Percentiles rank a stretch among this genome's conserved stretches.
phyloP scores from a whole-genome alignment of 2,329 filamentous ascomycete species.

The Penicillium glabrum region DNA sequence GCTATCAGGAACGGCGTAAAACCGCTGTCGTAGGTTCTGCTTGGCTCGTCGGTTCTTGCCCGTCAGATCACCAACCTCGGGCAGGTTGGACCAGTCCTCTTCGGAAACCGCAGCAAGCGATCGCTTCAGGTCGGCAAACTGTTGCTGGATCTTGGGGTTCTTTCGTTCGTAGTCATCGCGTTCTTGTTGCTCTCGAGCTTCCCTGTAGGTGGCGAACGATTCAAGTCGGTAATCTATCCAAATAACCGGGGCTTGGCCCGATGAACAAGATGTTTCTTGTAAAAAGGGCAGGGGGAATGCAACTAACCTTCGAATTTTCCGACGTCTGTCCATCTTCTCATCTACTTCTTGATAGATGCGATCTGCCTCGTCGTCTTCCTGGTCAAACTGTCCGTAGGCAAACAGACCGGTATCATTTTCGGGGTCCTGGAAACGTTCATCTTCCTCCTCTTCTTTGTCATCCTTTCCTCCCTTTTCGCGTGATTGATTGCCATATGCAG shows the following conservation, averaged over 20 bases:
- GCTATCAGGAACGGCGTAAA: conserved; percentile 96
- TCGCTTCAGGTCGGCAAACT: conserved; percentile 94
- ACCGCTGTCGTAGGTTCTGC: conserved; percentile 77
- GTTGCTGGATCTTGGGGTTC: conserved; percentile 96
- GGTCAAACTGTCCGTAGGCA: conserved; percentile 91
- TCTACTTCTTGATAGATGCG: conserved; percentile 94
- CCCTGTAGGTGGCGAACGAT: conserved; percentile 66
- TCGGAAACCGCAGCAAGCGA: conserved; percentile 84
- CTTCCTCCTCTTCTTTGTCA: conserved; percentile 69
- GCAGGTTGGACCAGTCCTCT: conserved; percentile 93
- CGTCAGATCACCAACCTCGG: conserved; percentile 94
- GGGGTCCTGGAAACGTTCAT: conserved; percentile 87
- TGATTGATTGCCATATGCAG: conserved; percentile 67
- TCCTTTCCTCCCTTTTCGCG: conserved; percentile 64
- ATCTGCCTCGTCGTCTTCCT: conserved; percentile 97
- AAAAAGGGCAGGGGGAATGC: conserved; percentile 21
- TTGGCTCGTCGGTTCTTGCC: conserved; percentile 87
- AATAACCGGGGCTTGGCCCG: conserved; percentile 56
- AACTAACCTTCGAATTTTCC: conserved; percentile 83
- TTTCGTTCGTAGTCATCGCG: conserved; percentile 93
- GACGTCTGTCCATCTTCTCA: conserved; percentile 90
- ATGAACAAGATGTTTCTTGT: conserved; percentile 63
- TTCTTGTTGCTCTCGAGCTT: conserved; percentile 89
- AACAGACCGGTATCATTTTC: conserved; percentile 97
- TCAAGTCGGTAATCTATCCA: conserved; percentile 78